Percentiles rank a stretch among this genome's conserved stretches.
phyloP scores from a whole-genome alignment of 805 yeast genomes.

The Wilhelminamyces savonicus region DNA sequence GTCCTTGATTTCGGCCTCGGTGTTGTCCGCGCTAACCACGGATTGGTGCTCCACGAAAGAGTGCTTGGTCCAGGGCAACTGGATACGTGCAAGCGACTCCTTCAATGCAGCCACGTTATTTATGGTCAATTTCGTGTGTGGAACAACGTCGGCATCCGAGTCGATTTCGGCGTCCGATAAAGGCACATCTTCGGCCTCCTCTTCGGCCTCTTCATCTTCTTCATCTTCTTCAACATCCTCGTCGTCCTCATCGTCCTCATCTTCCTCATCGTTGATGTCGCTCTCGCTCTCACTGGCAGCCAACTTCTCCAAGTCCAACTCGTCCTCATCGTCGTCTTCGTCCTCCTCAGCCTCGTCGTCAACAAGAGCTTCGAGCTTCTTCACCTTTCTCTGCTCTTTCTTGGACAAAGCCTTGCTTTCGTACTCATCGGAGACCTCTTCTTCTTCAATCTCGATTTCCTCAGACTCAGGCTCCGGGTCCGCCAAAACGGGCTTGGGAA shows the following conservation, averaged over 20 bases:
- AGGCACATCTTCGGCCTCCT: slow-evolving; percentile 75
- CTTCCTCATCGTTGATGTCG: slow-evolving; percentile 20
- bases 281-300: slow-evolving; percentile 51
- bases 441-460: slow-evolving; percentile 2
- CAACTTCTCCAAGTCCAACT: slow-evolving; percentile 46
- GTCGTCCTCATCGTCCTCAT: slow-evolving; percentile 34
- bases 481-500: slow-evolving; percentile 2
- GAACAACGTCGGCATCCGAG: slow-evolving; percentile 91
- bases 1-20: slow-evolving; percentile 69
- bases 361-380: slow-evolving; percentile 38
- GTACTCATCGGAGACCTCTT: slow-evolving; percentile 20
- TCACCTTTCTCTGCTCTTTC: slow-evolving; percentile 56
- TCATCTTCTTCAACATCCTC: slow-evolving; percentile 45
- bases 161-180: slow-evolving; percentile 88
- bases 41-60: slow-evolving; percentile 83
- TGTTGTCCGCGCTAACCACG: slow-evolving; percentile 51
- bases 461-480: slow-evolving; percentile 4
- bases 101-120: slow-evolving; percentile 82
- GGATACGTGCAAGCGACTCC: slow-evolving; percentile 61
- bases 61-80: slow-evolving; percentile 57
- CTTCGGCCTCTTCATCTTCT: slow-evolving; percentile 51
- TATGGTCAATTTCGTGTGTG: slow-evolving; percentile 82
- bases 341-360: slow-evolving; percentile 35
- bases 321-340: slow-evolving; percentile 41
- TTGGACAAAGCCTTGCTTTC: slow-evolving; percentile 50